phyloP scores from a whole-genome alignment of 2,329 filamentous ascomycete species.

The Exophiala spinifera region DNA sequence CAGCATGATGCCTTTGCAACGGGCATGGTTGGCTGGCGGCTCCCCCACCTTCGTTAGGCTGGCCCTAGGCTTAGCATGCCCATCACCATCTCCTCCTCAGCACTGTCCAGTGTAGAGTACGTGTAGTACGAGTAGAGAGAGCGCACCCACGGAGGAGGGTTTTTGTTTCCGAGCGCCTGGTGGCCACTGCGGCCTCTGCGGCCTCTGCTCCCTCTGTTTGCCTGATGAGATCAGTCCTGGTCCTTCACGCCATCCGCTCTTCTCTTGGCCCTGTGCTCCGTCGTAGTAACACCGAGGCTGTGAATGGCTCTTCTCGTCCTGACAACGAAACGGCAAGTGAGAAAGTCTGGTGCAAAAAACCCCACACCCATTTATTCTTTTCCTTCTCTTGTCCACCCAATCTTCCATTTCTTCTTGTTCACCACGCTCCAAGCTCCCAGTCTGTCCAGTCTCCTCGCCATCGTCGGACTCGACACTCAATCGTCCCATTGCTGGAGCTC shows the following conservation, averaged over 20 bases:
- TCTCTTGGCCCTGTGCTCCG: neutral
- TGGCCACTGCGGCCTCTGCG: too few species aligned
- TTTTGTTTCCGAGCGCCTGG: too few species aligned
- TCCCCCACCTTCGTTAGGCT: constrained; percentile 1
- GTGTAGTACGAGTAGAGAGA: too few species aligned
- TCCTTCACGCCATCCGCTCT: neutral
- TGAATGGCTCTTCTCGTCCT: neutral
- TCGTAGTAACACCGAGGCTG: neutral
- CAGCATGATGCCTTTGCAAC: constrained; percentile 9
- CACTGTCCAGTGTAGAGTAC: too few species aligned
- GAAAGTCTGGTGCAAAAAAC: constrained; percentile 8
- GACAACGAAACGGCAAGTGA: neutral
- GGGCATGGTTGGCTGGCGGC: neutral
- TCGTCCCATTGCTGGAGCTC: constrained; percentile 10
- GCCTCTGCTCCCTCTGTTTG: neutral
- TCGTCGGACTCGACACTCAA: constrained; percentile 8
- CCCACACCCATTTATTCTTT: constrained; percentile 25
- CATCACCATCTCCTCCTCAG: too few species aligned
- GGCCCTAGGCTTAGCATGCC: too few species aligned
- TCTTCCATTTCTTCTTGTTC: constrained; percentile 13
- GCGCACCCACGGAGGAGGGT: too few species aligned
- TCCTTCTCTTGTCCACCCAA: constrained; percentile 16
- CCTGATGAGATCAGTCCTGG: neutral
- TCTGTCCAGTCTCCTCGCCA: constrained; percentile 3
- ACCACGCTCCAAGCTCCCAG: constrained; percentile 11